Base-by-base conservation (phyloP, 495 filamentous ascomycete species). In the Penicillium salamii region DNA sequence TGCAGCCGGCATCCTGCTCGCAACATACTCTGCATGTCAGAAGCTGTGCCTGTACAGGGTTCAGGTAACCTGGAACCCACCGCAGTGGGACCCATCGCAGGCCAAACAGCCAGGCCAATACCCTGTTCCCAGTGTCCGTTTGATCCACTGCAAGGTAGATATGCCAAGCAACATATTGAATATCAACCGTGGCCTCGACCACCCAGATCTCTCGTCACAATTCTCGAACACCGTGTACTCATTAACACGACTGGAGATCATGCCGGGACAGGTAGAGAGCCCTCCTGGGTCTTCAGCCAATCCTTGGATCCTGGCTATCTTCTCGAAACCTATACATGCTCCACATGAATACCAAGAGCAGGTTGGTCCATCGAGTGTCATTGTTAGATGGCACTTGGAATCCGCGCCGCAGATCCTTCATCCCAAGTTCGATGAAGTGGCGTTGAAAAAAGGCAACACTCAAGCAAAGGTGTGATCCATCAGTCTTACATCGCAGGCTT, bases 381-480 rank as follows among this genome's bases (percentile, higher is more conserved):
- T 95, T 45, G 83, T 85, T 24, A 78, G 85, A 46, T 95, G 89
- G 90, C 84, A 91, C 52, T 61, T 93, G n/a, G 69, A 84, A 7
- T 70, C 64, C 31, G 75, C 81, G 14, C 72, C 80, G 26, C 75
- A 79, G 19, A 70, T 68, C 6, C 72, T 92, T 9, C 87, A 91
- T 58, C 64, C 83, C 2, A 85, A 83, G 42, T 91, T 95, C 55
- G 83, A 86, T 46, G 86, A 91, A 56, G 71, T 91, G 29, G 74
- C 81, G 4, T 75, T 78, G 17, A 87, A 82, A 42, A 85, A 80
- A 61, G 80, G 77, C 60, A 78, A 75, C 56, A 63, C 63, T 37
- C 72, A 64, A 53, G 62, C 60, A 15, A 76, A 66, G 62, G 72
- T 74, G 61, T 38, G 35, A 13, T 31, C 26, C 19, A 29, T 38